Base-by-base conservation (phyloP, 768 basidiomycete genomes). In the Psilocybe subaeruginosa region DNA sequence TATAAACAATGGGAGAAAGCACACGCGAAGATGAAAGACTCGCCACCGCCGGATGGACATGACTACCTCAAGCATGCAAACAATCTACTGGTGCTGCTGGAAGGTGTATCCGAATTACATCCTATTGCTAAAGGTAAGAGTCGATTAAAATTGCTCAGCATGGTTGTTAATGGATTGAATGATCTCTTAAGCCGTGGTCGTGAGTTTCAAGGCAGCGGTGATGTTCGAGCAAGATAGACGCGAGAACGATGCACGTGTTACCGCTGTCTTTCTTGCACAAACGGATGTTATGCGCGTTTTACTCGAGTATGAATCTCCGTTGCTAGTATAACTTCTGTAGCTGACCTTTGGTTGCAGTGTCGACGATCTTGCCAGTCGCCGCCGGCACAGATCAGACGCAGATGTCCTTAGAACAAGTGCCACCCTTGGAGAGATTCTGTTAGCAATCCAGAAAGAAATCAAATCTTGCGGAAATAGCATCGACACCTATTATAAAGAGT, bases 401-500 rank as follows among this genome's bases (percentile, higher is more conserved):
- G 48, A 52, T 12, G 16, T 37, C 8, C 48, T 59, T 17, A 51
- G 48, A 16, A 45, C 63, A 7, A 56, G 57, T 54, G 47, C 43
- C 16, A 45, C 46, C 5, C 46, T 66, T 5, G 53, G 52, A 48
- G 65, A 62, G 6, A 43, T 64, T 11, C 43, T 66, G n/a, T 47
- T 47, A 16, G 39, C 46, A 23, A 59, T 71, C 11, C 39, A 56
- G 39, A 30, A 48, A 17, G 65, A 68, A n/a, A 66, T 71, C 54
- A 64, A 61, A 29, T 60, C 45, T 12, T 69, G 68, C 29, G 65
- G 63, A 8, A 71, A 69, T 57, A 67, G 66, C 16, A 65, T 71
- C 54, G 70, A 71, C 53, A 66, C 70, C 12, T 69, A 69, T 39
- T 66, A 68, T 29, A 68, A 66, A 37, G 66, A 65, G 54, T 33